These are phyloP conservation scores for Pseudocercospora macadamiae DNA, from an alignment of 2,329 filamentous ascomycete species.

Conservation along the genomic window DNA sequence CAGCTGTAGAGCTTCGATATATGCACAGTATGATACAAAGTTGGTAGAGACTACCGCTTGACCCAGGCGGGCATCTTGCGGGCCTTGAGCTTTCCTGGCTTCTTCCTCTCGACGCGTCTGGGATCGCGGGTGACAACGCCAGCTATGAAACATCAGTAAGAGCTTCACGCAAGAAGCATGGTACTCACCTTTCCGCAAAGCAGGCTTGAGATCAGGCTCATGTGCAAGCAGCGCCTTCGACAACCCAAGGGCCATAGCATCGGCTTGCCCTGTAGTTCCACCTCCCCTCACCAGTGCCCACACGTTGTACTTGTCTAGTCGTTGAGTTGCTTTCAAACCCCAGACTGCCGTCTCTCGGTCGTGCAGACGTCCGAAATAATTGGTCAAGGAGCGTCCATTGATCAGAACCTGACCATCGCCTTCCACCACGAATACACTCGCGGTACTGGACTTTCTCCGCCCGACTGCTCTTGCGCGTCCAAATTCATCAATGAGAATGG, in stretches of 20 bases:
- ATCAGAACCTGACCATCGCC: slow-evolving; percentile 87
- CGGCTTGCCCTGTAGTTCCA: slow-evolving; percentile 91
- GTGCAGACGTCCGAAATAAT: slow-evolving; percentile 84
- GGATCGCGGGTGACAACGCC: slow-evolving; percentile 90
- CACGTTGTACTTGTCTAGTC: slow-evolving; percentile 95
- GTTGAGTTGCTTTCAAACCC: slow-evolving; percentile 79
- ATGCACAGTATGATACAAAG: slow-evolving; percentile 21
- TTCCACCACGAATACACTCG: slow-evolving; percentile 86
- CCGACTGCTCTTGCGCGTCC: slow-evolving; percentile 81
- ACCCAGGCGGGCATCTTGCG: slow-evolving; percentile 99
- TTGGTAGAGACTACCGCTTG: slow-evolving; percentile 63
- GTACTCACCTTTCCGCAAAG: slow-evolving; percentile 81
- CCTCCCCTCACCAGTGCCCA: slow-evolving; percentile 85
- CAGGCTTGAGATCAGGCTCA: slow-evolving; percentile 87
- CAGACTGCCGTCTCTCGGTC: slow-evolving; percentile 94
- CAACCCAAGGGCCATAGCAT: slow-evolving; percentile 88
- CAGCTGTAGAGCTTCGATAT: background rate
- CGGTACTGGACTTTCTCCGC: slow-evolving; percentile 82
- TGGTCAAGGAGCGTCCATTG: slow-evolving; percentile 82
- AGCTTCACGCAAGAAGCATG: background rate
- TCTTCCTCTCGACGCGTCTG: slow-evolving; percentile 95
- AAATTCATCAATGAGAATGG: slow-evolving; percentile 70
- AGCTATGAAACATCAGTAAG: slow-evolving; percentile 57
- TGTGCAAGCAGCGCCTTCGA: slow-evolving; percentile 86
- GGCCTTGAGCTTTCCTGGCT: slow-evolving; percentile 92